Evolutionary conservation across 306 rosid genomes (phyloP).

Genomic region (Luffa aegyptiaca): DNA sequence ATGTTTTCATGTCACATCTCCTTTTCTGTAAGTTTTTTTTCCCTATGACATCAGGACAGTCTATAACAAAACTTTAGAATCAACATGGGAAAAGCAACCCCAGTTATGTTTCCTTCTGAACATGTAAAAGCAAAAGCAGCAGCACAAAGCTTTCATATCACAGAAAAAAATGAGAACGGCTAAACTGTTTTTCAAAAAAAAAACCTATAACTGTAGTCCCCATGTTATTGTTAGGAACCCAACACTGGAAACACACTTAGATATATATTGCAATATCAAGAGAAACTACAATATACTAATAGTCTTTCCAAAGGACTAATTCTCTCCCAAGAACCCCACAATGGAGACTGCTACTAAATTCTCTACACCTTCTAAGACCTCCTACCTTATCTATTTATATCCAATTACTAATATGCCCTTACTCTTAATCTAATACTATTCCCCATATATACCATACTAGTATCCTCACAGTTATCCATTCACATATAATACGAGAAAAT

Average conservation of each 20-base stretch:
- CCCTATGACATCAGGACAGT: background rate
- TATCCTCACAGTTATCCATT: too few species aligned
- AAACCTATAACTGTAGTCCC: background rate
- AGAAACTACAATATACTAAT: too few species aligned
- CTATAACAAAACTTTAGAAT: background rate
- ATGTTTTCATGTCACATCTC: conserved; percentile 9
- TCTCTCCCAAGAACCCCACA: too few species aligned
- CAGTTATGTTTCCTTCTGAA: background rate
- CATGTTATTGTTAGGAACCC: background rate
- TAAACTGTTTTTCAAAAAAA: background rate
- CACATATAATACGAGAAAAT: background rate
- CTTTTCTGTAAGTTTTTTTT: background rate
- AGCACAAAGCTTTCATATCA: background rate
- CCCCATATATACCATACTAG: too few species aligned
- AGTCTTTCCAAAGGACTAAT: too few species aligned
- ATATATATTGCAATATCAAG: too few species aligned
- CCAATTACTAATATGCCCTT: too few species aligned
- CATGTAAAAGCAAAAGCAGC: conserved; percentile 1
- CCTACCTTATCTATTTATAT: too few species aligned
- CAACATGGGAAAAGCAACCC: background rate
- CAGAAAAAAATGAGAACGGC: background rate
- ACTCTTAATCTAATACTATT: too few species aligned
- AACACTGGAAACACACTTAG: too few species aligned
- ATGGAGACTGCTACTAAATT: too few species aligned
- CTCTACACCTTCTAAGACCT: too few species aligned